Conservation (phyloP, 1,284 basidiomycete genomes). For the Grifola frondosa region DNA sequence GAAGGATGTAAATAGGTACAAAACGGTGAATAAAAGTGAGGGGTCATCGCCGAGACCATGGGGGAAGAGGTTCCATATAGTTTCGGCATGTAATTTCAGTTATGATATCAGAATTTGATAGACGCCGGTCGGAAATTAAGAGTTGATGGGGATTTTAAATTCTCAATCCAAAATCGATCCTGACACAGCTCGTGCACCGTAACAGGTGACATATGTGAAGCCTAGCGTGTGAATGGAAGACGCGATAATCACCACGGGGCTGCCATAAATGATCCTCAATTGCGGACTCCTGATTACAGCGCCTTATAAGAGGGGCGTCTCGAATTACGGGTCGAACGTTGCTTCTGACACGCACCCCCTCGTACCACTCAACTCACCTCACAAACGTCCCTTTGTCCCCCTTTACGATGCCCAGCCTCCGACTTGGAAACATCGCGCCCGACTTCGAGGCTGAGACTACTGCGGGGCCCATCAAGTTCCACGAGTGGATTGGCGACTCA, state of each 20-base stretch:
- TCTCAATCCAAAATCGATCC: not conserved
- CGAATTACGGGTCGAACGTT: not conserved
- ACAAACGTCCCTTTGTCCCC: slow-evolving; percentile 4
- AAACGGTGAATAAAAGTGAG: too few species aligned
- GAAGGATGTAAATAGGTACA: too few species aligned
- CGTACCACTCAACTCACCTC: too few species aligned
- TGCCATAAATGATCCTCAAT: too few species aligned
- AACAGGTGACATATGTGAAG: slow-evolving; percentile 1
- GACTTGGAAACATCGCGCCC: slow-evolving; percentile 77
- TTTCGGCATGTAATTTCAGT: too few species aligned
- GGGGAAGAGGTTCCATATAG: too few species aligned
- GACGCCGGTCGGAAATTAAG: not conserved
- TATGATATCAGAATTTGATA: not conserved
- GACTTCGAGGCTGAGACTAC: slow-evolving; percentile 87
- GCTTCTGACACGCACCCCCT: too few species aligned
- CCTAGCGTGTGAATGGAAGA: slow-evolving; percentile 46
- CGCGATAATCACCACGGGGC: slow-evolving; percentile 37
- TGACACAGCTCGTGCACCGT: not conserved
- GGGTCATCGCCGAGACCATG: too few species aligned
- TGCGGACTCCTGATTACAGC: too few species aligned
- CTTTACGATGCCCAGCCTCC: slow-evolving; percentile 52
- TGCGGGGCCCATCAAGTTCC: slow-evolving; percentile 78
- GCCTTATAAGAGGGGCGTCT: slow-evolving; percentile 15
- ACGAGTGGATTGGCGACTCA: slow-evolving; percentile 85
- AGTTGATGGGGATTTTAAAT: too few species aligned